These are phyloP conservation scores for Talaromyces thailandensis DNA, from an alignment of 495 filamentous ascomycete genomes.

Conservation along the genomic window DNA sequence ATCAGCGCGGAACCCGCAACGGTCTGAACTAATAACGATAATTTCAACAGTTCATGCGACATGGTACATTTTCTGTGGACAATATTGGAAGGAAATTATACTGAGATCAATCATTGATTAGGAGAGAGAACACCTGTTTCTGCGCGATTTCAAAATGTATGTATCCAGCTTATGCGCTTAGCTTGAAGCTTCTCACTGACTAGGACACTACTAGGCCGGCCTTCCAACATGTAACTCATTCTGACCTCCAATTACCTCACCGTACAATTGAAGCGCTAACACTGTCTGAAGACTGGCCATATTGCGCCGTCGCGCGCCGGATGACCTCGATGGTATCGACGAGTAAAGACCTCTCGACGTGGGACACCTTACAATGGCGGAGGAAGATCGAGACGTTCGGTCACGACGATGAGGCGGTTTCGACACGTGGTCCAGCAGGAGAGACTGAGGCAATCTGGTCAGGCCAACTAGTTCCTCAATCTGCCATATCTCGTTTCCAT, in stretches of 20 bases:
- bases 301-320: slow-evolving; percentile 68
- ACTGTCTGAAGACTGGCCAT: slow-evolving; percentile 65
- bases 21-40: slow-evolving; percentile 11
- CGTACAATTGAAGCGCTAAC: slow-evolving; percentile 9
- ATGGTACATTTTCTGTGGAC: slow-evolving; percentile 63
- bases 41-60: slow-evolving; percentile 58
- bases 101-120: slow-evolving; percentile 10
- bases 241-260: slow-evolving; percentile 7
- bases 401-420: slow-evolving; percentile 55
- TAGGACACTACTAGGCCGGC: slow-evolving; percentile 46
- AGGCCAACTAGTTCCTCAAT: not conserved
- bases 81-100: too few relatives aligned
- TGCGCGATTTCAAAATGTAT: slow-evolving; percentile 75
- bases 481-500: not conserved
- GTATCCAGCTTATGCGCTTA: slow-evolving; percentile 9
- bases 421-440: slow-evolving; percentile 55
- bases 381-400: slow-evolving; percentile 77
- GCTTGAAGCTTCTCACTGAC: slow-evolving; percentile 6
- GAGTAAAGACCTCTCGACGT: slow-evolving; percentile 45
- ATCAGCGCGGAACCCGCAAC: not conserved
- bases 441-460: slow-evolving; percentile 71
- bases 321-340: slow-evolving; percentile 63
- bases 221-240: slow-evolving; percentile 52
- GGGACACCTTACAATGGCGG: slow-evolving; percentile 65
- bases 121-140: slow-evolving; percentile 81